Evolutionary conservation across 1,284 basidiomycete genomes (phyloP), one percentile per base, ranked within the genome.

Genomic region (Phellopilus nigrolimitatus): DNA sequence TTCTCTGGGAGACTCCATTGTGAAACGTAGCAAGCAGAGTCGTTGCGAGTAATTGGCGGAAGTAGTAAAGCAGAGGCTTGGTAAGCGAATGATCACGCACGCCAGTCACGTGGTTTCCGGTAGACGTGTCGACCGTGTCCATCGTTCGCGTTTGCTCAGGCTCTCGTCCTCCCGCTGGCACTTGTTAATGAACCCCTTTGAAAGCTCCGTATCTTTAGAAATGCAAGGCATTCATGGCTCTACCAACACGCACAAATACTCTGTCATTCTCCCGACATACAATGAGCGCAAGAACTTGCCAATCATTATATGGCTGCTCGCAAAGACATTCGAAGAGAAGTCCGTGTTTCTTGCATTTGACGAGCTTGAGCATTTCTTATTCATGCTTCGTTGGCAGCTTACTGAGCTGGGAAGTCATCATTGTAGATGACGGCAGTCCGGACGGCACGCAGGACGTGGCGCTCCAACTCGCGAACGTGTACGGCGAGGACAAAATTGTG

Each of bases 251-350:
- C 82, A 84, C 73, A 91, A 86, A 68, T 91, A 91, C 66, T 89
- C 86, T 47, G 90, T 95, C 58, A 94, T 95, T 62, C 75, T 95
- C 9, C 92, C 92, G 37, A 95, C 91, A 1, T 95, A 95, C 69
- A 94, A 95, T 65, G 92, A 95, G 66, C 81, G 92, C 61, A 90
- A 89, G 71, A 95, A 95, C 64, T 69, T 95, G 17, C 92, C 92
- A 0, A 79, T 95, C 47, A 88, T 95, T 56, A 66, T 90, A 21
- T 94, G 88, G 87, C 71, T 94, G 1, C 70, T 94, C 34, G 86
- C 84, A 19, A 82, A 76, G 57, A 82, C 80, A 2, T 93, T 94
- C 57, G 68, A 73, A 39, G 77, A 86, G 63, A 75, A 88, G 91
- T 91, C 64, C 61, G 85, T 73, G 25, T 41, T 6, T 21, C 15